phyloP scores from a whole-genome alignment of 257 asterid genomes.

The Solanum etuberosum region DNA sequence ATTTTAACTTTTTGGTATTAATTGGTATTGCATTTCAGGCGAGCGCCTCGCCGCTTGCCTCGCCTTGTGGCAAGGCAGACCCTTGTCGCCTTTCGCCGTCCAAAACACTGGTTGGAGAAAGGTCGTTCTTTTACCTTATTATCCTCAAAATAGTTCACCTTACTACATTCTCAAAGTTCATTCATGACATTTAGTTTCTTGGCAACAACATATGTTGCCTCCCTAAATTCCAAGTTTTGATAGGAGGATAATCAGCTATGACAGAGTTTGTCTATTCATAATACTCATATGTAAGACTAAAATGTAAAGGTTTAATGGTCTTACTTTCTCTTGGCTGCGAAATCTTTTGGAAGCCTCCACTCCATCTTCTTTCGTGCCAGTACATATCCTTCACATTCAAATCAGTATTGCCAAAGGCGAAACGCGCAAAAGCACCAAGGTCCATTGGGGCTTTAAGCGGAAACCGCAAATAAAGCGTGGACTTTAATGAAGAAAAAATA shows the following conservation, averaged over 20 bases:
- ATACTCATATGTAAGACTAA: neutral
- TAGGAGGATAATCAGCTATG: neutral
- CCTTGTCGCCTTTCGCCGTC: too few relatives aligned
- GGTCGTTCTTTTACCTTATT: neutral
- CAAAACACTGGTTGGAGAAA: neutral
- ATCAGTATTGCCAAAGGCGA: neutral
- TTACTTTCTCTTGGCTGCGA: neutral
- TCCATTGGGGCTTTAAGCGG: neutral
- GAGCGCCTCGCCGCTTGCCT: too few relatives aligned
- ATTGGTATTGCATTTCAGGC: too few relatives aligned
- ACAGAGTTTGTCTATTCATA: neutral
- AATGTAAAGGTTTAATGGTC: neutral
- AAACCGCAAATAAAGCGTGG: neutral
- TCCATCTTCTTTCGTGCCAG: neutral
- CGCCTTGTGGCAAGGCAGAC: too few relatives aligned
- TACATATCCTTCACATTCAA: neutral
- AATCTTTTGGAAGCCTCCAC: neutral
- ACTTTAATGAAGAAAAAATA: neutral
- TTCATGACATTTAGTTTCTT: neutral
- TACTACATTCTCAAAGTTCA: neutral
- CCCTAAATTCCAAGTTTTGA: neutral
- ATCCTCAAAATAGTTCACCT: neutral
- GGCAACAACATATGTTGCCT: neutral
- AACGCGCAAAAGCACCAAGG: neutral
- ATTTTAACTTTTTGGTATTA: too few relatives aligned